Conservation (phyloP, 371 early-diverging fungal species). For the Thermomucor indicae-seudaticae region DNA sequence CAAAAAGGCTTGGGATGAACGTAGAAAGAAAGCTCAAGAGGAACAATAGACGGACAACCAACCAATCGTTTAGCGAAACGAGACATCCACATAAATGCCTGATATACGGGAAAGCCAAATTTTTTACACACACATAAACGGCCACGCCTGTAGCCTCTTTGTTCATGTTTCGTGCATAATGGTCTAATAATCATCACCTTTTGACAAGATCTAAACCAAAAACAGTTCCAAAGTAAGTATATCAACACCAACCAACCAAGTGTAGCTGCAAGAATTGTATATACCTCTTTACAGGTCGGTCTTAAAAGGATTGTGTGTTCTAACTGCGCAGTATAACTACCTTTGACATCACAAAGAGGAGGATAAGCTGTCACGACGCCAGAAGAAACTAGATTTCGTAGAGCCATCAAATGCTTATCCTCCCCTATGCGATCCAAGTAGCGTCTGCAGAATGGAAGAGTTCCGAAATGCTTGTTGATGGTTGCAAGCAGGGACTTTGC, state of each 20-base stretch:
- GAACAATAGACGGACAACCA: not conserved
- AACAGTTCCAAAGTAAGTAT: not conserved
- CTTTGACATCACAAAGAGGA: conserved; percentile 90
- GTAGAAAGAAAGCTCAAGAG: conserved; percentile 1
- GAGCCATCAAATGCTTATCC: conserved; percentile 77
- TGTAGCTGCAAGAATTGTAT: not conserved
- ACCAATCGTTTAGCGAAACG: no score
- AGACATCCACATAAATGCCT: no score
- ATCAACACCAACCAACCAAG: not conserved
- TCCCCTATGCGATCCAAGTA: conserved; percentile 95
- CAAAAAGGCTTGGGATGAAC: conserved; percentile 7
- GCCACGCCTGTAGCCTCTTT: not conserved
- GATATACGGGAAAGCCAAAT: no score
- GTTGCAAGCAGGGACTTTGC: conserved; percentile 85
- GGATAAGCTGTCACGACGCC: conserved; percentile 92
- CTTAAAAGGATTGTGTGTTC: conserved; percentile 96
- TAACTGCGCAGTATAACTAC: conserved; percentile 96
- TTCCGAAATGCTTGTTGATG: conserved; percentile 94
- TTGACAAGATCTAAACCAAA: conserved; percentile 34
- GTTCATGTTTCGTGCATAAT: not conserved
- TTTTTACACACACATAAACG: no score
- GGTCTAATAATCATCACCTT: conserved; percentile 47
- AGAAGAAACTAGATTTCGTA: conserved; percentile 84
- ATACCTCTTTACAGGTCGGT: conserved; percentile 89
- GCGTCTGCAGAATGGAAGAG: conserved; percentile 97